Evolutionary conservation across 1,284 basidiomycete genomes (phyloP), one percentile per base, ranked within the genome.

Genomic region (Golubevia sp.): DNA sequence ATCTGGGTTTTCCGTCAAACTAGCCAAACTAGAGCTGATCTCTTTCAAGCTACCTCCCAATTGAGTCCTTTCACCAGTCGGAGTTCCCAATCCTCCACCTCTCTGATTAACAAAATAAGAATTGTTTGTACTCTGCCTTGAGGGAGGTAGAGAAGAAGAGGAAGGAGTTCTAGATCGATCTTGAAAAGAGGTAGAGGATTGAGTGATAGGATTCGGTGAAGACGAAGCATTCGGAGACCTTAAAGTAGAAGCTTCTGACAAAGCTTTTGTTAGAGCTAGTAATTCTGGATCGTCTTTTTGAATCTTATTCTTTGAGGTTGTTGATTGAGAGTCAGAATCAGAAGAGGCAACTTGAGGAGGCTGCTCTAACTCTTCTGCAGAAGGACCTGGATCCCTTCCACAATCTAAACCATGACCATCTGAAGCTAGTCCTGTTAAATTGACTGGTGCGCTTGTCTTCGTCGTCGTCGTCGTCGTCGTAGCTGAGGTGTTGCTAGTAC

Each of bases 81-180:
- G 76, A 1, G 76, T 79, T 15, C 76, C 76, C 2, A 79, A 58
- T 0, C 76, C 76, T 6, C 76, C 76, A 2, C 76, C 76, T 18
- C 71, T 56, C 63, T 30, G 62, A 56, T 25, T 61, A 67, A 23
- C 55, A 60, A 56, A 60, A 63, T 51, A 21, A 64, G 62, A 61
- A 67, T 56, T 56, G 55, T 51, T 26, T 57, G 2, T 57, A 18
- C 23, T 8, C 48, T 13, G 21, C 49, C 51, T 56, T 34, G 23
- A 49, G 13, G 23, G 55, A 57, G 23, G 55, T 30, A 3, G 53
- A 55, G 4, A 34, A 55, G 51, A 8, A 53, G 53, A 4, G 3
- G 53, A 4, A 21, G 44, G 23, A 3, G 26, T 20, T 4, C 26
- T 30, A 30, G 1, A 49, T 51, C 5, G 49, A 53, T 13, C 51